A percentile compares a stretch with the other conserved stretches of the same genome.
Conservation (phyloP, 1,139 yeast genomes). For the Kodamaea plutei region DNA sequence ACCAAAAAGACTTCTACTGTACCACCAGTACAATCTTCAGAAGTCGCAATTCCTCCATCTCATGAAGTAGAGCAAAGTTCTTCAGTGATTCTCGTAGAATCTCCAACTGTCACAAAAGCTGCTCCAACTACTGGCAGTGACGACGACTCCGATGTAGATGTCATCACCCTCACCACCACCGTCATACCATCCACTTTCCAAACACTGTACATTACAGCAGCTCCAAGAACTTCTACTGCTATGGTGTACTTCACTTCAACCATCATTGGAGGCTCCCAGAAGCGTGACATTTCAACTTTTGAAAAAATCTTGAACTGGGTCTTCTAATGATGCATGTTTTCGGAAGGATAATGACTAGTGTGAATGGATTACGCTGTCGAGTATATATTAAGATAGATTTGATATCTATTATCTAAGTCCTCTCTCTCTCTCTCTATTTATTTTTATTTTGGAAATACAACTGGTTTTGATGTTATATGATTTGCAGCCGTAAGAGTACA, state of each 20-base stretch:
- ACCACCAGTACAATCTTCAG: too few relatives aligned
- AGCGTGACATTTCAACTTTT: conserved; percentile 6
- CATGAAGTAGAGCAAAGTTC: too few relatives aligned
- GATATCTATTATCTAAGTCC: too few relatives aligned
- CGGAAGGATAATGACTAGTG: neutral
- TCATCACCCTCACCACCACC: conserved; percentile 2
- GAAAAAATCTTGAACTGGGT: conserved; percentile 7
- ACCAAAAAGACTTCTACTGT: neutral
- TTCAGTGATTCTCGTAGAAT: too few relatives aligned
- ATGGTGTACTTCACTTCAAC: conserved; percentile 8
- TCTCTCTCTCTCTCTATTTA: too few relatives aligned
- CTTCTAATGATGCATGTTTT: too few relatives aligned
- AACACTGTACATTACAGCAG: conserved; percentile 12
- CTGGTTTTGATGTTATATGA: too few relatives aligned
- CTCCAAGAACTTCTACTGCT: conserved; percentile 9
- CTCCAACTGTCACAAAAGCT: too few relatives aligned
- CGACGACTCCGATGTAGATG: neutral
- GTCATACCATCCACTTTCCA: conserved; percentile 9
- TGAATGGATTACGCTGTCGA: conserved; percentile 1
- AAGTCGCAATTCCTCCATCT: too few relatives aligned
- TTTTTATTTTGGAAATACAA: too few relatives aligned
- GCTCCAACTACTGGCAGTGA: conserved; percentile 2
- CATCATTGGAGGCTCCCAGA: conserved; percentile 2
- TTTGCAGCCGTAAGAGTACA: too few relatives aligned
- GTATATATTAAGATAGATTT: too few relatives aligned